Evolutionary conservation across 495 filamentous ascomycete species (phyloP), one percentile per base, ranked within the genome.

Genomic region (Parathielavia appendiculata): DNA sequence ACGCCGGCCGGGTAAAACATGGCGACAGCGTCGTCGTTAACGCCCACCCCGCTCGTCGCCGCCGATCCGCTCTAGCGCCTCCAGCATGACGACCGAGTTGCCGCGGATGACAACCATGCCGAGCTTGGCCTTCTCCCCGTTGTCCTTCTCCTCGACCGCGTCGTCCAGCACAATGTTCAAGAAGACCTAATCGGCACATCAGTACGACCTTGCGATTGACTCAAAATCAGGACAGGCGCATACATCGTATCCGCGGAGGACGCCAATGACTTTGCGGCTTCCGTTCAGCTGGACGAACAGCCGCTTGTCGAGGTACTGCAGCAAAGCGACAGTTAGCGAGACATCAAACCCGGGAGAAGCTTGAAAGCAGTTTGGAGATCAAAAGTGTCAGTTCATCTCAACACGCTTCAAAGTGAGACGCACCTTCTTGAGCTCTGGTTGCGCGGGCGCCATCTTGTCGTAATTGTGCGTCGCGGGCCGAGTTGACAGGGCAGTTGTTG

Each of bases 401-500:
- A n/a, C n/a, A n/a, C n/a, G n/a, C n/a, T 20, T 54, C 30, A 26
- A 46, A 43, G 36, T 14, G 14, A 16, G 49, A 58, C 76, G 46
- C 71, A 92, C 93, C 84, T 97, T 97, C 76, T 98, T 97, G 60
- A 98, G 85, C 75, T 98, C 95, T 60, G 93, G 95, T 76, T 97
- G 92, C 71, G 93, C 91, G 88, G 92, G 92, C 76, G 95, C 91
- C 95, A 98, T 98, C 61, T 81, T 88, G 75, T 57, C 54, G 52
- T 44, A 22, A 36, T n/a, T 52, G 35, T 51, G 41, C 41, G 52
- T 57, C 26, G 54, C 55, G 55, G 43, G 34, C 34, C 47, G 30
- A 30, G 49, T 38, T 53, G 43, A 6, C 43, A 38, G 26, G 60
- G 38, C 41, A 57, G 61, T 50, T 32, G 59, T 57, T 66, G 48